Conservation (phyloP, 2,329 filamentous ascomycete species). For the Fonsecaea pedrosoi region DNA sequence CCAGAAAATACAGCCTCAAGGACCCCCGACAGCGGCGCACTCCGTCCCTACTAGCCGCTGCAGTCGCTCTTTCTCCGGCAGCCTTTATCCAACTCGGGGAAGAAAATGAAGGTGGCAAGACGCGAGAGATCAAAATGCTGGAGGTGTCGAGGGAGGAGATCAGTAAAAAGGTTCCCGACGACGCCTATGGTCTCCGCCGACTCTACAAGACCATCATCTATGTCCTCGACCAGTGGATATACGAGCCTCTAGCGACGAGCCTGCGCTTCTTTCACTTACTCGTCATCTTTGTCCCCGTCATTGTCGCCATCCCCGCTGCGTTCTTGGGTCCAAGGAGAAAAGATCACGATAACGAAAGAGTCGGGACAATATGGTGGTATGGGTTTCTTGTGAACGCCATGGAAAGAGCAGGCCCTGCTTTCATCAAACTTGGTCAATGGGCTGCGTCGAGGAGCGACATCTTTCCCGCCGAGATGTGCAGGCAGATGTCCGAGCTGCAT, state of each 20-base stretch:
- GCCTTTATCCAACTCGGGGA: conserved; percentile 66
- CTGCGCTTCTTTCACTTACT: conserved; percentile 86
- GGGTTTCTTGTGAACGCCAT: conserved; percentile 82
- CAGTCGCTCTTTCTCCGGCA: conserved; percentile 61
- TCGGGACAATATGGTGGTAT: conserved; percentile 94
- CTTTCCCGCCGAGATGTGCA: conserved; percentile 90
- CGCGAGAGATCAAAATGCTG: conserved; percentile 85
- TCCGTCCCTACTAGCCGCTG: conserved; percentile 47
- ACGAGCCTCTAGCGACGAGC: conserved; percentile 84
- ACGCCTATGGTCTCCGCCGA: conserved; percentile 65
- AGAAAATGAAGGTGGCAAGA: conserved; percentile 61
- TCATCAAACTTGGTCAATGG: conserved; percentile 99
- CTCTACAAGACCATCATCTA: conserved; percentile 67
- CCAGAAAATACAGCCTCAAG: conserved; percentile 38
- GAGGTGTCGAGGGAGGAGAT: conserved; percentile 80
- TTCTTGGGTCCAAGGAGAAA: conserved; percentile 74
- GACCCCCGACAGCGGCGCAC: conserved; percentile 42
- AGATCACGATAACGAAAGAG: conserved; percentile 74
- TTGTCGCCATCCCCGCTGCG: conserved; percentile 77
- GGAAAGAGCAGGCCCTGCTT: conserved; percentile 92
- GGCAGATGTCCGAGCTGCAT: conserved; percentile 91
- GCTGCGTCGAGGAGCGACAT: conserved; percentile 95
- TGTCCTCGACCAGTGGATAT: conserved; percentile 66
- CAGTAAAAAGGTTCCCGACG: conserved; percentile 68
- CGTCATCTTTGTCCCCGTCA: conserved; percentile 88